These are phyloP conservation scores for Elongisporangium senticosum DNA, from an alignment of 352 stramenopile species.

Conservation along the genomic window DNA sequence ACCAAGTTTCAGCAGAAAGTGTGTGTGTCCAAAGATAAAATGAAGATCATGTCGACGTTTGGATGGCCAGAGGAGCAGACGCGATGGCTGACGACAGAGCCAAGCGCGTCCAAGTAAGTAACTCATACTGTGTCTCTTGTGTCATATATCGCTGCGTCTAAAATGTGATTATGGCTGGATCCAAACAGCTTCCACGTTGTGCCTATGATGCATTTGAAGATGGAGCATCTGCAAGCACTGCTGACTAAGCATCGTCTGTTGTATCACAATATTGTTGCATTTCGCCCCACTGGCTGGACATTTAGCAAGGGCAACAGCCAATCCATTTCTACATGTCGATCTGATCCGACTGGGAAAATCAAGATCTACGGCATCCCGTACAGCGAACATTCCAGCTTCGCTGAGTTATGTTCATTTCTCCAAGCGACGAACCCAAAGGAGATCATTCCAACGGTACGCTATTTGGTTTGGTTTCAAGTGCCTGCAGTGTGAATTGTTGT, in stretches of 20 bases:
- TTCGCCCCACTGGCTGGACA: slow-evolving; percentile 94
- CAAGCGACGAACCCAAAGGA: slow-evolving; percentile 76
- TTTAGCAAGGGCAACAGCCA: slow-evolving; percentile 46
- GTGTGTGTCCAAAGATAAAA: slow-evolving; percentile 71
- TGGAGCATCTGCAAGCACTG: slow-evolving; percentile 80
- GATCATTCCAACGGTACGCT: slow-evolving; percentile 91
- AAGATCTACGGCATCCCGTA: slow-evolving; percentile 94
- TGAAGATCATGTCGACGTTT: slow-evolving; percentile 85
- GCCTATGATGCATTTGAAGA: slow-evolving; percentile 89
- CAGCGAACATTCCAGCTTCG: slow-evolving; percentile 95
- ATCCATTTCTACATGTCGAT: slow-evolving; percentile 68
- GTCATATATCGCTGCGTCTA: slow-evolving; percentile 1
- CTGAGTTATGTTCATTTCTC: slow-evolving; percentile 92
- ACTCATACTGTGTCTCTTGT: neutral
- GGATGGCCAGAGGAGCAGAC: slow-evolving; percentile 79
- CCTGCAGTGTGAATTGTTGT: neutral
- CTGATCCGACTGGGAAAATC: slow-evolving; percentile 74
- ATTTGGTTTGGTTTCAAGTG: neutral
- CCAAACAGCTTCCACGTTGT: slow-evolving; percentile 86
- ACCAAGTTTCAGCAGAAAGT: slow-evolving; percentile 64
- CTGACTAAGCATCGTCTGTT: slow-evolving; percentile 60
- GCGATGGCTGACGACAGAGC: slow-evolving; percentile 83
- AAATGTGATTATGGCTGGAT: slow-evolving; percentile 7
- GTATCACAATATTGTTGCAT: slow-evolving; percentile 87
- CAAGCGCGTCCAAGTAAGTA: slow-evolving; percentile 60